A percentile compares a stretch with the other conserved stretches of the same genome.
Conservation (phyloP, 2,329 filamentous ascomycete species). For the Pyrenochaeta sp. region DNA sequence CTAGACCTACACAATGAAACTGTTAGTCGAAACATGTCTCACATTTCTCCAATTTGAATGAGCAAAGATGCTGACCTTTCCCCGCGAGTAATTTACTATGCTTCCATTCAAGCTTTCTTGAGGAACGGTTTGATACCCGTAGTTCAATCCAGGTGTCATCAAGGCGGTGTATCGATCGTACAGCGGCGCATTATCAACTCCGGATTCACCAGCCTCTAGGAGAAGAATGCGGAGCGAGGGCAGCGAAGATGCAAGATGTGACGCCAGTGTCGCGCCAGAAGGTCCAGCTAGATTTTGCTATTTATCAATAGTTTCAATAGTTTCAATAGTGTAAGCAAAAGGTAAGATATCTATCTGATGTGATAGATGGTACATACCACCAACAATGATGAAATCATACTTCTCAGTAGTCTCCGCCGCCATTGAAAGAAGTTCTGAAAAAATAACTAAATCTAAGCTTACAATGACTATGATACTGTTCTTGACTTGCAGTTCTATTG, state of each 20-base stretch:
- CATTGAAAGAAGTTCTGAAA: background rate
- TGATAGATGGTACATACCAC: background rate
- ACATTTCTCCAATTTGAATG: background rate
- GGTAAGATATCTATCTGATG: too few relatives aligned
- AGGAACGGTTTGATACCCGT: background rate
- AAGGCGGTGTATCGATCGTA: slow-evolving; percentile 1
- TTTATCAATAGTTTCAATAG: too few relatives aligned
- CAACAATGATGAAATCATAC: background rate
- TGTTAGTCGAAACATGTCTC: background rate
- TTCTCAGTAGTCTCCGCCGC: background rate
- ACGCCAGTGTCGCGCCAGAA: background rate
- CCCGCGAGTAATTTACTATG: background rate
- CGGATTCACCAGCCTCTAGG: background rate
- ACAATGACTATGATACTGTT: too few relatives aligned
- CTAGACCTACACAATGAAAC: background rate
- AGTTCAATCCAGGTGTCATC: background rate
- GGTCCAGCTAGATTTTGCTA: background rate
- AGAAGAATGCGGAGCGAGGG: background rate
- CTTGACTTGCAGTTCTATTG: too few relatives aligned
- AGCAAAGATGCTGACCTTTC: background rate
- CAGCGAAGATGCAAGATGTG: background rate
- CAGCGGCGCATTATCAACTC: background rate
- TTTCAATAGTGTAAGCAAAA: too few relatives aligned
- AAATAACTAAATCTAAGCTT: too few relatives aligned
- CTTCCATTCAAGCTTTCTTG: background rate